Percentiles rank a stretch among this genome's conserved stretches.
Conservation (phyloP, 169 alveolate species). For the Perkinsus chesapeaki region DNA sequence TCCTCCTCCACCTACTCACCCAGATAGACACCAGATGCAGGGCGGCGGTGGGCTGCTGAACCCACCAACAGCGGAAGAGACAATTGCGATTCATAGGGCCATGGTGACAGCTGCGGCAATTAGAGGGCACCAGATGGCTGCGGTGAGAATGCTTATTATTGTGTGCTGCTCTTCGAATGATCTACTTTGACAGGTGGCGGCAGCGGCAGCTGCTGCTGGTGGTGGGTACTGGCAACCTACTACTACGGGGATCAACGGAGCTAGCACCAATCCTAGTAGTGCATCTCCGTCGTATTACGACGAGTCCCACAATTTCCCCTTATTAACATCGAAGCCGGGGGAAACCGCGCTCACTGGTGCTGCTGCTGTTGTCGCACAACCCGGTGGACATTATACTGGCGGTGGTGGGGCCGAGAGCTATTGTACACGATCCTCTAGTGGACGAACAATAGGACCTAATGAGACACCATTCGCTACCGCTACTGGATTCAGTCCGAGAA, state of each 20-base stretch:
- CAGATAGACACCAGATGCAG: too few relatives aligned
- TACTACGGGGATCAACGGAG: neutral
- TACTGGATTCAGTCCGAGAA: neutral
- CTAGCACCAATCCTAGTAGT: neutral
- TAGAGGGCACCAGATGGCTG: neutral
- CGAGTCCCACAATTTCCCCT: neutral
- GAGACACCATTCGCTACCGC: neutral
- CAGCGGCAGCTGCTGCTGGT: neutral
- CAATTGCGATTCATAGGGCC: neutral
- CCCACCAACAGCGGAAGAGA: neutral
- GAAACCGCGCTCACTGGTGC: too few relatives aligned
- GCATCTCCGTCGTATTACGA: neutral
- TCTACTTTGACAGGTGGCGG: neutral
- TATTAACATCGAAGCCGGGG: too few relatives aligned
- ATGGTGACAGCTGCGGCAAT: neutral
- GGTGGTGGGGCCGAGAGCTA: neutral
- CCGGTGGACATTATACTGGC: neutral
- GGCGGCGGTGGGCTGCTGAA: neutral
- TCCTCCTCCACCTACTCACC: neutral
- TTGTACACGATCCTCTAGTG: neutral
- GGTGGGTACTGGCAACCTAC: neutral
- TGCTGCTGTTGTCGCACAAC: too few relatives aligned
- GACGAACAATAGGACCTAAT: neutral
- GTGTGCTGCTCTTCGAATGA: neutral
- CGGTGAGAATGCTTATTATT: neutral